Base-by-base conservation (phyloP, 2,329 filamentous ascomycete genomes). In the Akanthomyces uredinophilus region DNA sequence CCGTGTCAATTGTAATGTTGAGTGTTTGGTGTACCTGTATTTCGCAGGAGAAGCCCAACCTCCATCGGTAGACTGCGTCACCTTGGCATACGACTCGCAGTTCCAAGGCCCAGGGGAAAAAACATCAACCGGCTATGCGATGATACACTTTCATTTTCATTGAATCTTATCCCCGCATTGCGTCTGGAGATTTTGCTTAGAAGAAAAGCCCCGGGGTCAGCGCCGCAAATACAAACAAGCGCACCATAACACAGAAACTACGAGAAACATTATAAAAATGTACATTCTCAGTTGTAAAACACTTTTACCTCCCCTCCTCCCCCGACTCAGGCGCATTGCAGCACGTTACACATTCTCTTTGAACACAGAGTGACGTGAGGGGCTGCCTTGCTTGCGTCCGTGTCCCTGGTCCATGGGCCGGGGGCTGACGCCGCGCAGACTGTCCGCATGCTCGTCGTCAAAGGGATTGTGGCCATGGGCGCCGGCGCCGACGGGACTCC, bases 361-460 rank as follows among this genome's bases (percentile, higher is more conserved):
- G 69, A 91, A 92, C 66, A 89, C 81, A 64, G 87, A 90, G 71
- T 77, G 10, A 73, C 74, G 62, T 75, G 74, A 16, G 70, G 75
- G 57, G 72, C 75, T 22, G 70, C 68, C 47, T 35, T 65, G 64
- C 66, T 67, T 68, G 16, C 1, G 32, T 35, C 32, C 32, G 13
- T 66, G 67, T 43, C 75, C 72, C 35, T 80, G 81, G 55, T 86
- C 79, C 67, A 89, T 84, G n/a, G 91, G 91, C 66, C 90, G 75
- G 3, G 91, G 90, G 73, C 90, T 94, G 35, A 93, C 86, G 29
- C 89, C 89, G 61, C 90, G 77, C 74, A 91, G 68, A 71, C 85
- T 87, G 65, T 81, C 78, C 71, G 86, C 85, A 35, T 84, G 51
- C 22, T 60, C 81, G 58, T 91, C 89, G 59, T 87, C 88, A 70